Evolutionary conservation across 2,329 filamentous ascomycete genomes (phyloP).

Genomic region (Macroventuria anomochaeta): DNA sequence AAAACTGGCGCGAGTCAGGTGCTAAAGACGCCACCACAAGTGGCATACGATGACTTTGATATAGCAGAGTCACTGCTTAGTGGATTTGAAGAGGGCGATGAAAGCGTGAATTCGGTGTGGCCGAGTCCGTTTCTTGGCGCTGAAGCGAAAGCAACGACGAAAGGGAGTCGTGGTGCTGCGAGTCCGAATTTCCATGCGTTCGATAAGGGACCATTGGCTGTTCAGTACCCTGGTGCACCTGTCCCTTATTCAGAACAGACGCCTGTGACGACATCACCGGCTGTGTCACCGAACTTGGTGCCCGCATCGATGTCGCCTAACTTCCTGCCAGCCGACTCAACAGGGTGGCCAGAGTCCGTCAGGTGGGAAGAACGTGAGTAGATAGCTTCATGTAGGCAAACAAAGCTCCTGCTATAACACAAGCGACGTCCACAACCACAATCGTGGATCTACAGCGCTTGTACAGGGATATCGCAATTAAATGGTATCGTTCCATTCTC

Average conservation of each 20-base stretch:
- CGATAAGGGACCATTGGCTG: not conserved
- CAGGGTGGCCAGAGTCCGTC: not conserved
- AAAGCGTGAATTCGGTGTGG: not conserved
- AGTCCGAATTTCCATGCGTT: not conserved
- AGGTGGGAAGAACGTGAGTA: not conserved
- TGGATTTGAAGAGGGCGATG: not conserved
- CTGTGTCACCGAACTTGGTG: not conserved
- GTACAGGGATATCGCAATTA: too few relatives aligned
- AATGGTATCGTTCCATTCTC: not conserved
- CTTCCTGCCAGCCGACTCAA: conserved; percentile 7
- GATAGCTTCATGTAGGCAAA: too few relatives aligned
- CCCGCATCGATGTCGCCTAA: conserved; percentile 22
- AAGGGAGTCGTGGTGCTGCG: not conserved
- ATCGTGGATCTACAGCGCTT: too few relatives aligned
- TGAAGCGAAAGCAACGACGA: not conserved
- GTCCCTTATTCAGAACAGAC: not conserved
- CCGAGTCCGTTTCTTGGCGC: not conserved
- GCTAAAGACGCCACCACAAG: not conserved
- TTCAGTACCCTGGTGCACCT: conserved; percentile 4
- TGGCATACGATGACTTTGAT: not conserved
- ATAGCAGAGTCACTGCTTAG: not conserved
- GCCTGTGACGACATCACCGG: not conserved
- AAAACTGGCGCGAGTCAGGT: not conserved
- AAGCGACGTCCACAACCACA: too few relatives aligned
- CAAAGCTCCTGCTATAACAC: too few relatives aligned